Evolutionary conservation across 306 rosid species (phyloP).

Genomic region (Acmispon strigosus): DNA sequence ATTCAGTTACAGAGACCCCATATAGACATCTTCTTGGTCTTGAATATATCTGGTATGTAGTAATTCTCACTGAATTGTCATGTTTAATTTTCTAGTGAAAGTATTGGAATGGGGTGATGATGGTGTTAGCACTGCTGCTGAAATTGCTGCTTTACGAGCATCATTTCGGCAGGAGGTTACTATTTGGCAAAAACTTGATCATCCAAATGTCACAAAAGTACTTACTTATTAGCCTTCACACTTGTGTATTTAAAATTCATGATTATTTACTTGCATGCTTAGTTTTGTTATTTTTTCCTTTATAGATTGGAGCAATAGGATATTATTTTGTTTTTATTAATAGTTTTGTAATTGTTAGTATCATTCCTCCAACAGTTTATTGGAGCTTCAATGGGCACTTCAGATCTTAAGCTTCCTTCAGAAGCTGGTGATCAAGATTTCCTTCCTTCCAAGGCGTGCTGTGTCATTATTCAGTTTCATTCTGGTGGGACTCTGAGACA

Average conservation of each 20-base stretch:
- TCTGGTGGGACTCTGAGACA: slow-evolving; percentile 74
- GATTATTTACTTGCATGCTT: neutral
- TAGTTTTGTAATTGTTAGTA: neutral
- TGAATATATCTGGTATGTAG: neutral
- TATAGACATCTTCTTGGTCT: neutral
- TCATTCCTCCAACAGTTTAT: slow-evolving; percentile 48
- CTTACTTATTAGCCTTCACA: slow-evolving; percentile 13
- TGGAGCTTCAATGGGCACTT: slow-evolving; percentile 83
- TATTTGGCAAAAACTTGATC: slow-evolving; percentile 90
- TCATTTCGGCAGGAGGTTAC: slow-evolving; percentile 89
- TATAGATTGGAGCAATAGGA: neutral
- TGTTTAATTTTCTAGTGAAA: slow-evolving; percentile 59
- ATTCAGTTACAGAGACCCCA: neutral
- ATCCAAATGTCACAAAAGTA: slow-evolving; percentile 88
- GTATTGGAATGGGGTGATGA: slow-evolving; percentile 96
- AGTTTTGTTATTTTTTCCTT: neutral
- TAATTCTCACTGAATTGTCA: slow-evolving; percentile 25
- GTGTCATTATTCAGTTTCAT: slow-evolving; percentile 71
- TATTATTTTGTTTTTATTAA: neutral
- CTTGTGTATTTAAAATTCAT: neutral
- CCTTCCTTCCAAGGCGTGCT: slow-evolving; percentile 64
- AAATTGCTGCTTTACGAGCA: slow-evolving; percentile 62
- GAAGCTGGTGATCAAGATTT: slow-evolving; percentile 22
- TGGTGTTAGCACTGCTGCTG: slow-evolving; percentile 48
- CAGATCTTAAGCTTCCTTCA: slow-evolving; percentile 53